Percentiles rank a stretch among this genome's conserved stretches.
Evolutionary conservation across 306 rosid genomes (phyloP).

Genomic region (Biancaea sappan): DNA sequence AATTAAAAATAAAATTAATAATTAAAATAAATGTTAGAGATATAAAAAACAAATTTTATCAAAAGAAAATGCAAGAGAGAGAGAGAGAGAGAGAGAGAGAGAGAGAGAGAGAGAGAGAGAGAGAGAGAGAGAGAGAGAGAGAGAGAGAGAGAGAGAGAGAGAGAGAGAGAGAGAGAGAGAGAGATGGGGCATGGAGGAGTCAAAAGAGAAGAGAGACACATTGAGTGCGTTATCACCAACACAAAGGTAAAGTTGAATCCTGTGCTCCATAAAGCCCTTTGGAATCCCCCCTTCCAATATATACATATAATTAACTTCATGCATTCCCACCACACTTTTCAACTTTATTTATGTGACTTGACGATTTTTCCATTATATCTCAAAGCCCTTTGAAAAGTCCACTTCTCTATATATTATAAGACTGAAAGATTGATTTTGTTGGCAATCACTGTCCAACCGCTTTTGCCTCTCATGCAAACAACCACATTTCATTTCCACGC

Average conservation of each 20-base stretch:
- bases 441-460: conserved; percentile 37
- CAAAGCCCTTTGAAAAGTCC: conserved; percentile 44
- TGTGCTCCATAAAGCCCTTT: conserved; percentile 58
- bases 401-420: conserved; percentile 37
- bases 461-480: conserved; percentile 33
- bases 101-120: too few relatives aligned
- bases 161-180: too few relatives aligned
- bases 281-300: conserved; percentile 33
- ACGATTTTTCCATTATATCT: conserved; percentile 40
- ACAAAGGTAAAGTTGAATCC: conserved; percentile 50
- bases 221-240: conserved; percentile 55
- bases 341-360: conserved; percentile 31
- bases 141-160: too few relatives aligned
- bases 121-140: too few relatives aligned
- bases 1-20: too few relatives aligned
- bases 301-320: conserved; percentile 17
- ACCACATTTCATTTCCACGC: too few relatives aligned
- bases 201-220: conserved; percentile 68
- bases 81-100: too few relatives aligned
- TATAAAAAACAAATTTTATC: too few relatives aligned
- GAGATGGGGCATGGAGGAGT: conserved; percentile 39
- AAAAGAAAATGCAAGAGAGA: too few relatives aligned
- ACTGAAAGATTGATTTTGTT: conserved; percentile 49
- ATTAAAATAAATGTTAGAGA: too few relatives aligned
- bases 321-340: conserved; percentile 35